phyloP scores from a whole-genome alignment of 2,329 filamentous ascomycete genomes.

The Colletotrichum agaves region DNA sequence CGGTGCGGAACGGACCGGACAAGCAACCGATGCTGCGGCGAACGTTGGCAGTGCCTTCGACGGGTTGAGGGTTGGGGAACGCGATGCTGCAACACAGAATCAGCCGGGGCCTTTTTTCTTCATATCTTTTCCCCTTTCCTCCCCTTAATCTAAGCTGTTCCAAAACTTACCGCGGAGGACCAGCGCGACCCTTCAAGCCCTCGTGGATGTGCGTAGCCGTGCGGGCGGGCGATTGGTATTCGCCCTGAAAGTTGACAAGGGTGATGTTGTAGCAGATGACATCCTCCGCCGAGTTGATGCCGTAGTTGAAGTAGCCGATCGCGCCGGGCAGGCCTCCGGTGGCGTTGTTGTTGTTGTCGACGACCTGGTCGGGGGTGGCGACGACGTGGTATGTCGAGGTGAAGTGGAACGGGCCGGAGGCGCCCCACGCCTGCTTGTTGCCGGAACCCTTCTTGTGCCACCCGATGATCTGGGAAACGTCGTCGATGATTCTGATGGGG shows the following conservation, averaged over 20 bases:
- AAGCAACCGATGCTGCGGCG: constrained; percentile 55
- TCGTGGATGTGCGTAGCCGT: constrained; percentile 68
- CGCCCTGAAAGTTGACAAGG: constrained; percentile 58
- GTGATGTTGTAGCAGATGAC: constrained; percentile 63
- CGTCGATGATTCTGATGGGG: constrained; percentile 14
- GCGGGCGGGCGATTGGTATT: constrained; percentile 60
- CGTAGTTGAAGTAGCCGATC: constrained; percentile 61
- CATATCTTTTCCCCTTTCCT: too few species aligned
- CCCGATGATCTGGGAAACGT: constrained; percentile 22
- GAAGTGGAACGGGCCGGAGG: constrained; percentile 50
- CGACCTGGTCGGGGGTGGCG: constrained; percentile 61
- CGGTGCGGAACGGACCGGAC: constrained; percentile 49
- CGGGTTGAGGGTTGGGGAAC: constrained; percentile 58
- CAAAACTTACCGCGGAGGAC: constrained; percentile 56
- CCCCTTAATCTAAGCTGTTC: not conserved
- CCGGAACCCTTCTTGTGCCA: constrained; percentile 38
- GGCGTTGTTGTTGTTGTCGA: constrained; percentile 51
- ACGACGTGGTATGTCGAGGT: constrained; percentile 60
- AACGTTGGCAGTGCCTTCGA: constrained; percentile 44
- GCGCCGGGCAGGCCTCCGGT: constrained; percentile 56
- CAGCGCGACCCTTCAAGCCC: constrained; percentile 54
- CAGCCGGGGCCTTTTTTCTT: not conserved
- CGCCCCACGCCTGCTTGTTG: constrained; percentile 20
- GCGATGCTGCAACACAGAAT: constrained; percentile 47
- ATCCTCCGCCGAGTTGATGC: constrained; percentile 59